phyloP scores from a whole-genome alignment of 306 rosid species.

The Vigna nakashimae region DNA sequence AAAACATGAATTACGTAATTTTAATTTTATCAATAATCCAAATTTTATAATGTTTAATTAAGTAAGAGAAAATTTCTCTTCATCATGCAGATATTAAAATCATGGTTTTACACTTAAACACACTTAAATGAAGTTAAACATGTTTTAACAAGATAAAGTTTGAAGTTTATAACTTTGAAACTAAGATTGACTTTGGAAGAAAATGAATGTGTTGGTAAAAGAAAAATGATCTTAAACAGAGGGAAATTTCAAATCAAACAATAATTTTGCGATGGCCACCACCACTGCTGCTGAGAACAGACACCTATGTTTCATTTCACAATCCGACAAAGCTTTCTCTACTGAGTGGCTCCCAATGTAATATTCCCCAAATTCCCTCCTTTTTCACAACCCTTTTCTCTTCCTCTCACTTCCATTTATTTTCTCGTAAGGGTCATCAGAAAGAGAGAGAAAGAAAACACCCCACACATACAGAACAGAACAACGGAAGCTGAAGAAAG shows the following conservation, averaged over 20 bases:
- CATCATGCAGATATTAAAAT: too few relatives aligned
- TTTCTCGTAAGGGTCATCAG: conserved; percentile 16
- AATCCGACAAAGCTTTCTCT: conserved; percentile 60
- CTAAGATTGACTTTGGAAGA: too few relatives aligned
- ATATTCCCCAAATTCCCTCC: conserved; percentile 24
- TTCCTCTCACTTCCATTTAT: conserved; percentile 49
- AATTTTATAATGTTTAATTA: too few relatives aligned
- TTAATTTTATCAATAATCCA: too few relatives aligned
- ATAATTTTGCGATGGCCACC: background rate
- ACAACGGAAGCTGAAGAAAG: background rate
- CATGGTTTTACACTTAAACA: too few relatives aligned
- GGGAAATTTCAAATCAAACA: background rate
- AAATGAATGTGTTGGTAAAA: background rate
- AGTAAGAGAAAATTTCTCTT: too few relatives aligned
- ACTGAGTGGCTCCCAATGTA: conserved; percentile 56
- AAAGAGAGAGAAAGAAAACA: background rate
- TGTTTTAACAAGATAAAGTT: too few relatives aligned
- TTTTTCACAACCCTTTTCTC: conserved; percentile 28
- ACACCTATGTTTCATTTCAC: conserved; percentile 47
- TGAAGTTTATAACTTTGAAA: too few relatives aligned
- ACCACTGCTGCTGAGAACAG: background rate
- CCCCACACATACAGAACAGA: background rate
- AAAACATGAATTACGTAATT: too few relatives aligned
- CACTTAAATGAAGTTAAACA: too few relatives aligned
- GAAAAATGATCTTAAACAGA: background rate